Percentiles rank a stretch among this genome's conserved stretches.
Conservation (phyloP, 371 early-diverging fungal species). For the Mucor saturninus region DNA sequence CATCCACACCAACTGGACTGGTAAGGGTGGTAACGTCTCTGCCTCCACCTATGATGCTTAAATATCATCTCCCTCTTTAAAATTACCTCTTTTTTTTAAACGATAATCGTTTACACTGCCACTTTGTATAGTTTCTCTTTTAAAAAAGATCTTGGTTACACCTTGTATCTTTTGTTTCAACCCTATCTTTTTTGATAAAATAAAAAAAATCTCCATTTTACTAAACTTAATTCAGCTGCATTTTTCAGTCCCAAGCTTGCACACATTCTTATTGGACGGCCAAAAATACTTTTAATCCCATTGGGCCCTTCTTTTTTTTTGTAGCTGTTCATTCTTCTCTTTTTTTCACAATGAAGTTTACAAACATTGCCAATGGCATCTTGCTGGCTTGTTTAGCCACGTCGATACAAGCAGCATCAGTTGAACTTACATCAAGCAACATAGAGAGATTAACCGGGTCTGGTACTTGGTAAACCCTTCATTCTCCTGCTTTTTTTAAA, state of each 20-base stretch:
- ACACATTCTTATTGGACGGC: not conserved
- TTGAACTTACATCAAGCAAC: conserved; percentile 26
- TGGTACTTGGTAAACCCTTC: conserved; percentile 26
- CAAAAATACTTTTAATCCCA: too few species aligned
- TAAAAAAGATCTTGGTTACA: not conserved
- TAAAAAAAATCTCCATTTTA: too few species aligned
- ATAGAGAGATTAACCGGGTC: conserved; percentile 14
- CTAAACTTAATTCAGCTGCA: too few species aligned
- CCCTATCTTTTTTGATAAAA: too few species aligned
- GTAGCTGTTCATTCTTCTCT: not conserved
- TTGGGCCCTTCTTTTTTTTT: not conserved
- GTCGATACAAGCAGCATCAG: conserved; percentile 18
- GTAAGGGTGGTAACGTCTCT: conserved; percentile 82
- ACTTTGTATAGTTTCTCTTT: not conserved
- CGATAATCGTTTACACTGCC: not conserved
- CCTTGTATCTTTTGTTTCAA: not conserved
- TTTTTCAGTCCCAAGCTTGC: not conserved
- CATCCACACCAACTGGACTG: conserved; percentile 98
- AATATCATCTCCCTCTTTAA: conserved; percentile 7
- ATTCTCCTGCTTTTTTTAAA: not conserved
- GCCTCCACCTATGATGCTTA: conserved; percentile 53
- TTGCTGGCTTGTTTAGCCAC: conserved; percentile 4
- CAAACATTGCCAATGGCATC: not conserved
- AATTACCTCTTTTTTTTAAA: not conserved
- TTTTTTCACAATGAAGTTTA: conserved; percentile 9